Percentiles rank a stretch among this genome's conserved stretches.
Evolutionary conservation across 169 alveolate genomes (phyloP).

Genomic region (Perkinsus chesapeaki): DNA sequence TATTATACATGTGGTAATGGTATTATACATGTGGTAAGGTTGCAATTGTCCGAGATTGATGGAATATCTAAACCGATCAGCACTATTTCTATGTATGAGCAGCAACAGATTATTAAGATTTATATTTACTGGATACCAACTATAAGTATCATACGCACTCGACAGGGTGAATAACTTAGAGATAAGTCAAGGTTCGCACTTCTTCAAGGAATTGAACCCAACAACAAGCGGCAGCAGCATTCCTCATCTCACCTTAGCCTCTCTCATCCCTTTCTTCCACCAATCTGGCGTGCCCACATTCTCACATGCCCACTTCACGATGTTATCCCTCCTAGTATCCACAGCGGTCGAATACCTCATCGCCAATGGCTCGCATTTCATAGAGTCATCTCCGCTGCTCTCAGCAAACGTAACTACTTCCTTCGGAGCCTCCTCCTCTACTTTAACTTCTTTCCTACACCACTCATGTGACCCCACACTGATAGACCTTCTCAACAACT

Average conservation of each 20-base stretch:
- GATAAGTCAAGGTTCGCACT: too few relatives aligned
- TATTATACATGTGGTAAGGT: too few relatives aligned
- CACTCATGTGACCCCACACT: neutral
- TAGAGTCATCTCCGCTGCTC: neutral
- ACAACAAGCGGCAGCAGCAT: neutral
- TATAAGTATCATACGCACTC: too few relatives aligned
- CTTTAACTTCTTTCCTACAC: neutral
- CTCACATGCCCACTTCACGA: neutral
- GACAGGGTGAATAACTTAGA: too few relatives aligned
- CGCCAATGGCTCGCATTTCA: neutral
- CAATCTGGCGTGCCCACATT: neutral
- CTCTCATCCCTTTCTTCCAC: neutral
- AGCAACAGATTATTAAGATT: too few relatives aligned
- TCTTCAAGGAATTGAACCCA: neutral
- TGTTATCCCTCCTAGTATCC: neutral
- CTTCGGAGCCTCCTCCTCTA: neutral
- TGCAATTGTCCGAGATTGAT: too few relatives aligned
- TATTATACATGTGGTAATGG: too few relatives aligned
- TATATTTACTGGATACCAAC: too few relatives aligned
- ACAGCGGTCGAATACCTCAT: neutral
- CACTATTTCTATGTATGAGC: too few relatives aligned
- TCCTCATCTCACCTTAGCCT: neutral
- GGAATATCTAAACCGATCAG: too few relatives aligned
- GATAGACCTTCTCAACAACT: neutral
- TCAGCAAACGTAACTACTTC: neutral